phyloP scores from a whole-genome alignment of 2,329 filamentous ascomycete genomes.

The Aspergillus sp. region DNA sequence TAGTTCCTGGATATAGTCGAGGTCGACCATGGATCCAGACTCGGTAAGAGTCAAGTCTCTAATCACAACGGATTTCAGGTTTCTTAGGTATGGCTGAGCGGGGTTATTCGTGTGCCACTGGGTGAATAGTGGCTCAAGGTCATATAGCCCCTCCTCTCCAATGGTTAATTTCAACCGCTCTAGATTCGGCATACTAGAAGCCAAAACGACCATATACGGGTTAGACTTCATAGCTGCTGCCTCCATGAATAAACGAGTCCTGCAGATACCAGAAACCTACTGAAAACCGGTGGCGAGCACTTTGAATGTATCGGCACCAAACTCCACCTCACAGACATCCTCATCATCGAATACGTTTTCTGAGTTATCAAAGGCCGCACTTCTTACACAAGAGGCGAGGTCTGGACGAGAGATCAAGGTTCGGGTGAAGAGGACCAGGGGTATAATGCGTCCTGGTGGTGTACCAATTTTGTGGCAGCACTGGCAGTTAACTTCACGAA shows the following conservation, averaged over 20 bases:
- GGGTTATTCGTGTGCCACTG: not conserved
- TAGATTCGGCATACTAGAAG: not conserved
- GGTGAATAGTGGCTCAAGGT: not conserved
- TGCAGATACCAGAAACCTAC: not conserved
- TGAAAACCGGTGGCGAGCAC: not conserved
- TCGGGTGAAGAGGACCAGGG: conserved; percentile 5
- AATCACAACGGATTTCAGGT: conserved; percentile 1
- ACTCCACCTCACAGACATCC: not conserved
- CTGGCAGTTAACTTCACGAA: not conserved
- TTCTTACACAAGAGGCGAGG: not conserved
- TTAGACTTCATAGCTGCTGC: not conserved
- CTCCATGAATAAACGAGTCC: not conserved
- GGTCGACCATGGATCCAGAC: not conserved
- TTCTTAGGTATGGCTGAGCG: not conserved
- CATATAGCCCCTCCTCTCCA: not conserved
- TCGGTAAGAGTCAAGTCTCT: not conserved
- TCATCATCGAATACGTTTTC: not conserved
- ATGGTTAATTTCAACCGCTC: not conserved
- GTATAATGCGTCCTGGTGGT: not conserved
- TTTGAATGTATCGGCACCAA: not conserved
- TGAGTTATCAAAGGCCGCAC: not conserved
- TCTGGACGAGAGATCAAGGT: conserved; percentile 8
- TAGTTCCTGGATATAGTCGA: conserved; percentile 2
- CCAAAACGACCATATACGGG: not conserved
- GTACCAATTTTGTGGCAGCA: not conserved